phyloP scores from a whole-genome alignment of 441 rosid species.

The Omphalea diandra region DNA sequence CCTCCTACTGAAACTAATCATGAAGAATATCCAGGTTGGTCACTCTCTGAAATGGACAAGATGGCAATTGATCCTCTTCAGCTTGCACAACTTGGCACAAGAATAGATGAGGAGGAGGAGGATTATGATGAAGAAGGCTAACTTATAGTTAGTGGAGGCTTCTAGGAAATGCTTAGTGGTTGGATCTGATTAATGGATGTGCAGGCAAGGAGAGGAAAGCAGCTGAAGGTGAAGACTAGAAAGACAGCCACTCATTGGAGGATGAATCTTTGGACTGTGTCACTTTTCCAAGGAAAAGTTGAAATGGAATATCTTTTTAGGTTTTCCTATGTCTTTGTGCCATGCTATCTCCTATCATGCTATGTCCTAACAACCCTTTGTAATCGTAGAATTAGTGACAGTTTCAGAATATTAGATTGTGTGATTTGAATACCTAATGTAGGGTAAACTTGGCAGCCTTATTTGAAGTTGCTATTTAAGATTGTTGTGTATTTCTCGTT shows the following conservation, averaged over 20 bases:
- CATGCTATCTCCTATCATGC: too few relatives aligned
- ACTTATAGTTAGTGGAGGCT: not conserved
- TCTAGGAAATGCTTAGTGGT: slow-evolving; percentile 14
- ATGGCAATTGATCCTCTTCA: slow-evolving; percentile 84
- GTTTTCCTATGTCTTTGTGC: not conserved
- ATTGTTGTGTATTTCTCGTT: slow-evolving; percentile 15
- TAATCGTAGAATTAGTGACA: slow-evolving; percentile 15
- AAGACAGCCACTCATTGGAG: not conserved
- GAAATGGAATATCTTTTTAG: not conserved
- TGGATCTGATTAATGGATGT: slow-evolving; percentile 5
- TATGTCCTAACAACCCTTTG: slow-evolving; percentile 19
- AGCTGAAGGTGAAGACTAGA: not conserved
- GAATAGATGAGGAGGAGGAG: slow-evolving; percentile 86
- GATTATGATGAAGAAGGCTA: slow-evolving; percentile 92
- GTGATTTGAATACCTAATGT: slow-evolving; percentile 11
- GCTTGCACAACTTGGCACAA: slow-evolving; percentile 49
- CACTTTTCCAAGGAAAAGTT: not conserved
- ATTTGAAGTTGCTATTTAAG: slow-evolving; percentile 19
- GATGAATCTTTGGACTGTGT: not conserved
- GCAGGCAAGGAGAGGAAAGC: slow-evolving; percentile 21
- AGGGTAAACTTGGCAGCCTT: slow-evolving; percentile 7
- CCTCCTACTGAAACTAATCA: slow-evolving; percentile 44
- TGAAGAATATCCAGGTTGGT: slow-evolving; percentile 88
- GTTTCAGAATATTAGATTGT: slow-evolving; percentile 18
- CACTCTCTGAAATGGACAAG: slow-evolving; percentile 72